phyloP scores from a whole-genome alignment of 2,329 filamentous ascomycete species.

The Neocatenulostroma microsporum region DNA sequence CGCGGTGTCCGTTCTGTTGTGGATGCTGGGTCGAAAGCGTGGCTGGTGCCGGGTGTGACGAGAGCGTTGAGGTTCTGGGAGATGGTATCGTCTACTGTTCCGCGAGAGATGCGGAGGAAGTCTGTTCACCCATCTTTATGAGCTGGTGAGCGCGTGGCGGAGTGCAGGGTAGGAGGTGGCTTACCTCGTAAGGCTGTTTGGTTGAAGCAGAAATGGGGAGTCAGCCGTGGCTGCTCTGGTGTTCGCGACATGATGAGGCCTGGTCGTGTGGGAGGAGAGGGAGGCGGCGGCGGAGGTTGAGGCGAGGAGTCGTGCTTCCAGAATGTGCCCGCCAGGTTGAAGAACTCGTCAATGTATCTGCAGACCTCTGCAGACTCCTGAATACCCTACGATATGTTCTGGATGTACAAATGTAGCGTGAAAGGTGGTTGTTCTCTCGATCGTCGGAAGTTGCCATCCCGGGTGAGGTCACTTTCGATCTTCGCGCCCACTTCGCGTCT shows the following conservation, averaged over 20 bases:
- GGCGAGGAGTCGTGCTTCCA: constrained; percentile 18
- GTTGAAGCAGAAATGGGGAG: constrained; percentile 47
- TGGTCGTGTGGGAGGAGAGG: constrained; percentile 7
- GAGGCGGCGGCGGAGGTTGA: constrained; percentile 9
- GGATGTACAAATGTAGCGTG: too few species aligned
- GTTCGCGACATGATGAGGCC: constrained; percentile 35
- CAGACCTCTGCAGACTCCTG: too few species aligned
- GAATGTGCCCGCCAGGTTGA: constrained; percentile 23
- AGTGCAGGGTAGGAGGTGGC: constrained; percentile 6
- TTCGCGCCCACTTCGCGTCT: too few species aligned
- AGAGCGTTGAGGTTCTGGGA: constrained; percentile 87
- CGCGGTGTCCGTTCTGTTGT: constrained; percentile 57
- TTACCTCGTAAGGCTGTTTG: constrained; percentile 43
- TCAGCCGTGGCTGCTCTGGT: constrained; percentile 34
- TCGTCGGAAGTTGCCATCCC: too few species aligned
- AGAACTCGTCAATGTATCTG: too few species aligned
- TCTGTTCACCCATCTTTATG: constrained; percentile 48
- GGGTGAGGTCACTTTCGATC: too few species aligned
- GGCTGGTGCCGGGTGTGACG: constrained; percentile 57
- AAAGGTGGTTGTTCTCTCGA: too few species aligned
- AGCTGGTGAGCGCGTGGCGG: constrained; percentile 22
- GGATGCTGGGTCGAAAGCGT: constrained; percentile 70
- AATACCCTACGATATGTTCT: too few species aligned
- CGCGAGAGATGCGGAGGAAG: constrained; percentile 79
- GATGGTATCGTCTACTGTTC: constrained; percentile 86